Conservation (phyloP, 108 stramenopile genomes). For the Nitzschia putrida region DNA sequence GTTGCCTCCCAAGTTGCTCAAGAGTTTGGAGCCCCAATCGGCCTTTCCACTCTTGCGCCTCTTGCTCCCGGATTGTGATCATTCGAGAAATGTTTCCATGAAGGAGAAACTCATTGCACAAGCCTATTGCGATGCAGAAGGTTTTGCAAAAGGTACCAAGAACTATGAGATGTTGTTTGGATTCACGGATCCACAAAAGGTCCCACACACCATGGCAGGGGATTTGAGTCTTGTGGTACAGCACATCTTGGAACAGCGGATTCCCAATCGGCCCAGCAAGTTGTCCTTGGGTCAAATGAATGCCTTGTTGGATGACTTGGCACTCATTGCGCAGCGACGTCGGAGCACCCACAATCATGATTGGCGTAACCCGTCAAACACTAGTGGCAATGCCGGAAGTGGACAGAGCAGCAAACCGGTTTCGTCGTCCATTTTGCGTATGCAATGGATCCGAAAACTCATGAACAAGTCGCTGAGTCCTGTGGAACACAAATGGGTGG, state of each 20-base stretch:
- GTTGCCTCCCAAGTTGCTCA: conserved; percentile 3
- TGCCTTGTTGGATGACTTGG: conserved; percentile 74
- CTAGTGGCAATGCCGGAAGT: background rate
- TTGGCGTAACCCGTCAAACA: conserved; percentile 14
- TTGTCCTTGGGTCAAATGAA: conserved; percentile 73
- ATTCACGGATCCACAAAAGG: conserved; percentile 57
- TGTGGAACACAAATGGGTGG: conserved; percentile 85
- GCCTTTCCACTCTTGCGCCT: conserved; percentile 73
- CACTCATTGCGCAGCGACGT: conserved; percentile 7
- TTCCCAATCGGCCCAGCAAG: conserved; percentile 32
- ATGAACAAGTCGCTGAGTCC: conserved; percentile 39
- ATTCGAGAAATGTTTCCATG: conserved; percentile 50
- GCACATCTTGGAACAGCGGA: conserved; percentile 53
- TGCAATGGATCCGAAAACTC: conserved; percentile 32
- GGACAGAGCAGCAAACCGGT: background rate
- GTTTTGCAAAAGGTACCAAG: conserved; percentile 40
- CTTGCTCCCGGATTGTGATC: conserved; percentile 71
- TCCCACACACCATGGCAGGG: conserved; percentile 46
- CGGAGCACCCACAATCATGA: conserved; percentile 27
- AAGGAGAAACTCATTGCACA: conserved; percentile 75
- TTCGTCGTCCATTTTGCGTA: background rate
- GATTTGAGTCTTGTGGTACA: conserved; percentile 69
- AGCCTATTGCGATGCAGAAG: conserved; percentile 66
- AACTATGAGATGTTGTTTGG: conserved; percentile 48
- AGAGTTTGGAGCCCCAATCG: conserved; percentile 34